phyloP scores from a whole-genome alignment of 2,329 filamentous ascomycete genomes.

The Exophiala mesophila region DNA sequence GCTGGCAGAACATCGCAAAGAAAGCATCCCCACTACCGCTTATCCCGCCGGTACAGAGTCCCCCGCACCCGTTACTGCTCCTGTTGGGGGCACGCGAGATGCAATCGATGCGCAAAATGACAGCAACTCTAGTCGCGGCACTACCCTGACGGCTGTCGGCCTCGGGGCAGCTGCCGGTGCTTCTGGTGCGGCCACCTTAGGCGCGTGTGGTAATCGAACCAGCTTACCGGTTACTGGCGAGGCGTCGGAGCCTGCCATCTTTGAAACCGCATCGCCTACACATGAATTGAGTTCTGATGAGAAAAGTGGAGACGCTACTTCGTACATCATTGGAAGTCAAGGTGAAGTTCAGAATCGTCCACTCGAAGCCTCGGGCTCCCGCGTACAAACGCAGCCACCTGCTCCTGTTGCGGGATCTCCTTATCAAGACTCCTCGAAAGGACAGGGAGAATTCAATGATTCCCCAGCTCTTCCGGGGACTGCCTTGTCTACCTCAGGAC shows the following conservation, averaged over 20 bases:
- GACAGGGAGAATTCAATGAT: background rate
- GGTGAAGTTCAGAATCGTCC: no score
- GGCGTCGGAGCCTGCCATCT: background rate
- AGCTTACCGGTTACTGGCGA: constrained; percentile 1
- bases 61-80: constrained; percentile 21
- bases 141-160: constrained; percentile 13
- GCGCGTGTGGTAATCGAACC: constrained; percentile 10
- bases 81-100: constrained; percentile 20
- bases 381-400: no score
- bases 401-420: background rate
- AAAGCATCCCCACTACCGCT: constrained; percentile 26
- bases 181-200: background rate
- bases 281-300: background rate
- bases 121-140: constrained; percentile 11
- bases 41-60: constrained; percentile 22
- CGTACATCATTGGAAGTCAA: background rate
- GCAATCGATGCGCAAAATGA: background rate
- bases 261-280: background rate
- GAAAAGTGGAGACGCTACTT: background rate
- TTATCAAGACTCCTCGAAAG: background rate
- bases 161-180: constrained; percentile 12
- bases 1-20: constrained; percentile 18
- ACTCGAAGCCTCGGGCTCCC: no score
- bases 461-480: background rate
- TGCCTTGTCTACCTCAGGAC: background rate